phyloP scores from a whole-genome alignment of 306 rosid species.

The Castanospermum australe region DNA sequence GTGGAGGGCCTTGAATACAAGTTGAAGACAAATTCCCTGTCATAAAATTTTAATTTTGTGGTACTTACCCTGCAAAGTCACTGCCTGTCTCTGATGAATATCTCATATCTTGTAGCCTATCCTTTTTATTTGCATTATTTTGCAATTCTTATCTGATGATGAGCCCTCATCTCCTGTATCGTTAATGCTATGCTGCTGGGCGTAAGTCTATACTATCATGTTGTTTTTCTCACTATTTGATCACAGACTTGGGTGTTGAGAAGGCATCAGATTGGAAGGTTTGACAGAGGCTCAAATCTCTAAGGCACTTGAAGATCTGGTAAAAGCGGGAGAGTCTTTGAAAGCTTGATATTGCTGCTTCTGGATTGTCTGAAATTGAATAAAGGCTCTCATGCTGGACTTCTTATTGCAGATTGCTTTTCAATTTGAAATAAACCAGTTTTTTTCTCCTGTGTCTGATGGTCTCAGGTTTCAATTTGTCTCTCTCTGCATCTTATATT shows the following conservation, averaged over 20 bases:
- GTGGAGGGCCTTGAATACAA: not conserved
- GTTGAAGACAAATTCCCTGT: not conserved
- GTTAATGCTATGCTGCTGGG: not conserved
- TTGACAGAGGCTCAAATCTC: conserved; percentile 76
- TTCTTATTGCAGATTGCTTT: not conserved
- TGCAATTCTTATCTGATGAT: not conserved
- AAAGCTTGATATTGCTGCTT: conserved; percentile 47
- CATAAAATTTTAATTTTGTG: not conserved
- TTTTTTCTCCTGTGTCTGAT: not conserved
- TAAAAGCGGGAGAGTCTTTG: conserved; percentile 60
- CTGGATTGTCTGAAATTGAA: conserved; percentile 35
- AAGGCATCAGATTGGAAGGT: conserved; percentile 81
- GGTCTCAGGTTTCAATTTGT: not conserved
- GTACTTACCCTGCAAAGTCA: not conserved
- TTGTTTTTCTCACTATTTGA: too few relatives aligned
- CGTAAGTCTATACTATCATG: too few relatives aligned
- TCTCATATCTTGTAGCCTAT: not conserved
- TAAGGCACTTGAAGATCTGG: conserved; percentile 84
- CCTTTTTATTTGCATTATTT: not conserved
- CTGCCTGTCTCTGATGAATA: not conserved
- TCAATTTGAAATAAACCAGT: conserved; percentile 7
- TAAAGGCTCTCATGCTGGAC: conserved; percentile 37
- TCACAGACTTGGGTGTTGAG: conserved; percentile 79
- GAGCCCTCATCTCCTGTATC: conserved; percentile 3
- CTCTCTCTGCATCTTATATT: not conserved